These are phyloP conservation scores for Tolypocladium pustulatum DNA, from an alignment of 2,329 filamentous ascomycete genomes.

Conservation along the genomic window DNA sequence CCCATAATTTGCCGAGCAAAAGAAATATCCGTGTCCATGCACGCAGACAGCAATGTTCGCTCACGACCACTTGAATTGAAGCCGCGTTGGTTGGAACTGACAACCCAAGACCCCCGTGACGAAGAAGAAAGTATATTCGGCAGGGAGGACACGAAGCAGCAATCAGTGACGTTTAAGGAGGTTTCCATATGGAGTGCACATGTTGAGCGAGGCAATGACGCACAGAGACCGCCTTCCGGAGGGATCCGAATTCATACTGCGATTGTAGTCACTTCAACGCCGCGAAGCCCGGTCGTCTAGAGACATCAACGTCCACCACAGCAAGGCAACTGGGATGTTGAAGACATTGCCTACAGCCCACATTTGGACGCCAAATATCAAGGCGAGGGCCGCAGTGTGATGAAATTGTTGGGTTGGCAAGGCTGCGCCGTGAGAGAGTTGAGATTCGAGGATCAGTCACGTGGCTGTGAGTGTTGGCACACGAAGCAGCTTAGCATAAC, in stretches of 20 bases:
- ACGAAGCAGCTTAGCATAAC: neutral
- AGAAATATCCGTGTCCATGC: neutral
- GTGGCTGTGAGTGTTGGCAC: neutral
- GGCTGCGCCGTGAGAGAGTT: neutral
- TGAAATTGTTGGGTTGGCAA: neutral
- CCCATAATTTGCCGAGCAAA: neutral
- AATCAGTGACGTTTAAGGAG: neutral
- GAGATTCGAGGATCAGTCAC: neutral
- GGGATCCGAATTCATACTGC: conserved; percentile 1
- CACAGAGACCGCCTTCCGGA: neutral
- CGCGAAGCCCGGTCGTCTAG: neutral
- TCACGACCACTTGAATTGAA: neutral
- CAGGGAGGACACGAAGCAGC: neutral
- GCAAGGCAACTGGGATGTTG: neutral
- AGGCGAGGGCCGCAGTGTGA: neutral
- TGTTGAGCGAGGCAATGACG: neutral
- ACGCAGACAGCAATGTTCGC: neutral
- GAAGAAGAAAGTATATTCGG: neutral
- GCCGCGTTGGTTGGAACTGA: conserved; percentile 1
- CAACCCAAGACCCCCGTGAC: neutral
- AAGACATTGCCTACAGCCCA: neutral
- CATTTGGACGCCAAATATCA: neutral
- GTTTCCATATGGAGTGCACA: neutral
- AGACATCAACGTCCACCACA: neutral
- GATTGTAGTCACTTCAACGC: conserved; percentile 1